Conservation (phyloP, 495 filamentous ascomycete genomes). For the Rusavskia elegans region DNA sequence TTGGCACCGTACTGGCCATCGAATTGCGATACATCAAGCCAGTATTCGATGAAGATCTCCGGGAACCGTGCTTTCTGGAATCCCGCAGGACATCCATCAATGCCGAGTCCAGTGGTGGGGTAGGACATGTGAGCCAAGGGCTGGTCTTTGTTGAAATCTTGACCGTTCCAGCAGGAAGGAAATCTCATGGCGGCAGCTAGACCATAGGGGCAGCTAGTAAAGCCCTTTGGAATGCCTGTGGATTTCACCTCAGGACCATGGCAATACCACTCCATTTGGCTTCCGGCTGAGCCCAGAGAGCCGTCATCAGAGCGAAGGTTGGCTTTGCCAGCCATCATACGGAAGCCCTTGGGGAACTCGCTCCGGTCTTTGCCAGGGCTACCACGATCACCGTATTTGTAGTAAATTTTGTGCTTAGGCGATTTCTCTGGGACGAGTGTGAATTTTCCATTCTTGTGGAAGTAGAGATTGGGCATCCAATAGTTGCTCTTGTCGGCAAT, state of each 20-base stretch:
- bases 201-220: neutral
- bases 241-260: slow-evolving; percentile 13
- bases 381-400: slow-evolving; percentile 36
- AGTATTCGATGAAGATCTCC: slow-evolving; percentile 9
- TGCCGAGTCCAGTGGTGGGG: slow-evolving; percentile 7
- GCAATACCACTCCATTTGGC: slow-evolving; percentile 44
- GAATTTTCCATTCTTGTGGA: slow-evolving; percentile 47
- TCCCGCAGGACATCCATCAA: slow-evolving; percentile 2
- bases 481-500: slow-evolving; percentile 60
- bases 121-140: slow-evolving; percentile 12
- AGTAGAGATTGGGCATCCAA: slow-evolving; percentile 61
- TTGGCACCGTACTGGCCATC: slow-evolving; percentile 1
- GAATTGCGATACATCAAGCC: slow-evolving; percentile 2
- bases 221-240: neutral
- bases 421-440: slow-evolving; percentile 43
- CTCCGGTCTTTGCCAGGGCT: slow-evolving; percentile 21
- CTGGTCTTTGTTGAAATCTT: slow-evolving; percentile 12
- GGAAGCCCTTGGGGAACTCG: slow-evolving; percentile 22
- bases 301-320: slow-evolving; percentile 38
- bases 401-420: slow-evolving; percentile 57
- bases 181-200: slow-evolving; percentile 3
- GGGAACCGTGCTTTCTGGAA: slow-evolving; percentile 2
- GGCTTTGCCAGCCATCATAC: slow-evolving; percentile 42
- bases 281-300: slow-evolving; percentile 23
- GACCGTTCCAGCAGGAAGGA: slow-evolving; percentile 8